phyloP scores from a whole-genome alignment of 179 eudicot species.

The Heliamphora pulchella region DNA sequence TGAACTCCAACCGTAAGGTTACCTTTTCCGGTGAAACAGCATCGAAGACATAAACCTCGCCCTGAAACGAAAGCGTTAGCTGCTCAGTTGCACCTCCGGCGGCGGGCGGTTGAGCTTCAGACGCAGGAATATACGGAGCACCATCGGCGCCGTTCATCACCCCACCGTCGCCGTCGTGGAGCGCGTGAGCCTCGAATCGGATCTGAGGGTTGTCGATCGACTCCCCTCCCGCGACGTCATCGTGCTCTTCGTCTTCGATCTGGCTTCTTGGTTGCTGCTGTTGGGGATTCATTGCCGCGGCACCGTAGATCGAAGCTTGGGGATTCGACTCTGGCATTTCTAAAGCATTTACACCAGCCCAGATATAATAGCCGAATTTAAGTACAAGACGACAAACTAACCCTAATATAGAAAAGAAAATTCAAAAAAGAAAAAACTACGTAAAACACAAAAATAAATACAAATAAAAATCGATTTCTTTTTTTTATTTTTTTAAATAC shows the following conservation, averaged over 20 bases:
- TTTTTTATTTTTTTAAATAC: too few species aligned
- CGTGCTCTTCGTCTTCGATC: constrained; percentile 31
- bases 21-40: constrained; percentile 55
- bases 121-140: constrained; percentile 22
- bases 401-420: not conserved
- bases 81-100: constrained; percentile 36
- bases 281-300: constrained; percentile 20
- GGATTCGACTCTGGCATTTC: constrained; percentile 16
- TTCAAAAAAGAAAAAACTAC: not conserved
- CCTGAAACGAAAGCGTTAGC: constrained; percentile 53
- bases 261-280: constrained; percentile 18
- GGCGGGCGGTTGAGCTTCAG: constrained; percentile 20
- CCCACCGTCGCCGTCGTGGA: constrained; percentile 21
- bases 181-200: constrained; percentile 27
- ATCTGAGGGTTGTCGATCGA: constrained; percentile 33
- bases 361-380: constrained; percentile 6
- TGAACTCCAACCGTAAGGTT: not conserved
- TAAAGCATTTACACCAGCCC: constrained; percentile 4
- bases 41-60: constrained; percentile 51
- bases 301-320: constrained; percentile 16
- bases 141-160: constrained; percentile 20
- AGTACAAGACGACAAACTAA: not conserved
- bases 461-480: too few species aligned
- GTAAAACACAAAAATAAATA: not conserved
- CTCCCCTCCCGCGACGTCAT: constrained; percentile 31